A percentile compares a stretch with the other conserved stretches of the same genome.
Evolutionary conservation across 2,329 filamentous ascomycete genomes (phyloP).

Genomic region (Stachybotrys chartarum): DNA sequence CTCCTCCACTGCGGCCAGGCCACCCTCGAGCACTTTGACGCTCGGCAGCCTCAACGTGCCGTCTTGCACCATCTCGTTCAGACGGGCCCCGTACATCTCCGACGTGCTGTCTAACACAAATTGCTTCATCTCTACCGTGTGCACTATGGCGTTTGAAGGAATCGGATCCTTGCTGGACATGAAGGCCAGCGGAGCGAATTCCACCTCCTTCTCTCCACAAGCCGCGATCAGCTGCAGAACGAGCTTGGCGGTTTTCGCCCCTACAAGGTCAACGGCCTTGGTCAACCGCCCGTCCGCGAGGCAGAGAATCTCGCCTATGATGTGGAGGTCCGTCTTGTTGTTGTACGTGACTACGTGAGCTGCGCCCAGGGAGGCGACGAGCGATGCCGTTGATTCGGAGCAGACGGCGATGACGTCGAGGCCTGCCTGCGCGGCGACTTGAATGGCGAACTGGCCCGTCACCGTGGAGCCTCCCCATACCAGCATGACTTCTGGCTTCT

Average conservation of each 20-base stretch:
- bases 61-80: not conserved
- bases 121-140: not conserved
- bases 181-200: not conserved
- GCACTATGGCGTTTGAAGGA: not conserved
- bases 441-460: not conserved
- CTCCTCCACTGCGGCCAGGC: not conserved
- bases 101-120: not conserved
- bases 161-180: not conserved
- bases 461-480: not conserved
- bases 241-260: not conserved
- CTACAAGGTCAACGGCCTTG: not conserved
- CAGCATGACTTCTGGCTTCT: not conserved
- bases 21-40: not conserved
- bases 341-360: not conserved
- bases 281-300: not conserved
- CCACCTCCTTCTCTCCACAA: not conserved
- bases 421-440: not conserved
- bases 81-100: not conserved
- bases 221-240: not conserved
- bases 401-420: not conserved
- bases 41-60: not conserved
- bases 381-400: not conserved
- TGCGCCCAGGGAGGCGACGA: not conserved
- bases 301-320: not conserved
- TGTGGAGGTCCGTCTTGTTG: not conserved